Conservation (phyloP, 139 green algal species). For the Picochlorum costavermella region DNA sequence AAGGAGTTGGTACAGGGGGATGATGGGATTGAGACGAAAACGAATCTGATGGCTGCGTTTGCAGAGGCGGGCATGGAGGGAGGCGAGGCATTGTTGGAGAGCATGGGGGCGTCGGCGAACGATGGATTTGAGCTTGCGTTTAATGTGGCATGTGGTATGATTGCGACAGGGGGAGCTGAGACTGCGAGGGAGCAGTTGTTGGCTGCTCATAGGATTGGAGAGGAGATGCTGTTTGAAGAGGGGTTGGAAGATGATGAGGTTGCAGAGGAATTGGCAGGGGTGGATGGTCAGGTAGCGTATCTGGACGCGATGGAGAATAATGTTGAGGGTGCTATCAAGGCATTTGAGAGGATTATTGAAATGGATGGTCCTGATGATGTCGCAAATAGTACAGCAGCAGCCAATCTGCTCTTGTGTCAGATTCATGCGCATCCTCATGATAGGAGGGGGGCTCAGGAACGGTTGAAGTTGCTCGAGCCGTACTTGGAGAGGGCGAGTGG, state of each 20-base stretch:
- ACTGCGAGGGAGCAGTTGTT: slow-evolving; percentile 66
- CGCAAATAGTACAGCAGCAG: slow-evolving; percentile 42
- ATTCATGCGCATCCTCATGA: background rate
- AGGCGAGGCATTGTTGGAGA: slow-evolving; percentile 63
- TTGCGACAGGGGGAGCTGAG: slow-evolving; percentile 40
- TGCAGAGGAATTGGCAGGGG: slow-evolving; percentile 69
- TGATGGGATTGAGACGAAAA: slow-evolving; percentile 54
- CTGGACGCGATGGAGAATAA: slow-evolving; percentile 18
- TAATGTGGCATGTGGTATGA: slow-evolving; percentile 67
- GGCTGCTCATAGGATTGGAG: slow-evolving; percentile 59
- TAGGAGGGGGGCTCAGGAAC: slow-evolving; percentile 39
- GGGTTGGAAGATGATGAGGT: slow-evolving; percentile 78
- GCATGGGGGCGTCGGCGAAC: slow-evolving; percentile 43
- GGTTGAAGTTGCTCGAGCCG: slow-evolving; percentile 58
- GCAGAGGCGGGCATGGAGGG: slow-evolving; percentile 44
- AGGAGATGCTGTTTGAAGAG: slow-evolving; percentile 79
- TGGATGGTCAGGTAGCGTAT: slow-evolving; percentile 74
- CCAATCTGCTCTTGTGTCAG: slow-evolving; percentile 36
- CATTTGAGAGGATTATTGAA: slow-evolving; percentile 19
- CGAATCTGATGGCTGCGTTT: slow-evolving; percentile 79
- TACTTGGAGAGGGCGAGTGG: slow-evolving; percentile 39
- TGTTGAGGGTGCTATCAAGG: background rate
- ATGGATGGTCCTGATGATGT: slow-evolving; percentile 35
- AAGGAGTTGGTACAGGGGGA: slow-evolving; percentile 41
- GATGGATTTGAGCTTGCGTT: slow-evolving; percentile 76